These are phyloP conservation scores for Millerozyma acaciae DNA, from an alignment of 805 yeast species.

Conservation along the genomic window DNA sequence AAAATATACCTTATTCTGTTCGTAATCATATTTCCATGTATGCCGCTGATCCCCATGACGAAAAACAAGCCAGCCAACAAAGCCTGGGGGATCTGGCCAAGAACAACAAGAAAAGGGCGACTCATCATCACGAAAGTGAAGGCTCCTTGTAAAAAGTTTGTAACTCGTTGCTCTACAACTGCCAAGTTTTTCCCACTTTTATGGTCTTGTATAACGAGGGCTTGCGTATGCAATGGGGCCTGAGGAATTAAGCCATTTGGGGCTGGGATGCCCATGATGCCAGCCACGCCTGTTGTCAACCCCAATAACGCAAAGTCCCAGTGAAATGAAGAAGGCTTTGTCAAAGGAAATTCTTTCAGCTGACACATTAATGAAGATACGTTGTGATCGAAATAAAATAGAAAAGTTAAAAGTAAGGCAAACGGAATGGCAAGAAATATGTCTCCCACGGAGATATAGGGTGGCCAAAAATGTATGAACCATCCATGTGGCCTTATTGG, in stretches of 20 bases:
- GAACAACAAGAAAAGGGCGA: slow-evolving; percentile 74
- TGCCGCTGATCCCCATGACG: slow-evolving; percentile 85
- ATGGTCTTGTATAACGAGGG: slow-evolving; percentile 57
- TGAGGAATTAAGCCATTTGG: slow-evolving; percentile 97
- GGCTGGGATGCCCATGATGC: slow-evolving; percentile 87
- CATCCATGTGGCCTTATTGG: slow-evolving; percentile 53
- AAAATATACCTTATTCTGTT: slow-evolving; percentile 59
- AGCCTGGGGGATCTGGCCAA: slow-evolving; percentile 87
- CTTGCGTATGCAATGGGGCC: slow-evolving; percentile 88
- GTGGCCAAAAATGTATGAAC: slow-evolving; percentile 75
- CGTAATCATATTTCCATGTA: slow-evolving; percentile 63
- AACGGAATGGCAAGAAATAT: slow-evolving; percentile 91
- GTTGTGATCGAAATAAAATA: slow-evolving; percentile 94
- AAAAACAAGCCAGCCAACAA: slow-evolving; percentile 90
- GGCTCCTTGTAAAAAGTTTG: slow-evolving; percentile 82
- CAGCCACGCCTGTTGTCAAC: slow-evolving; percentile 80
- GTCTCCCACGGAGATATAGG: slow-evolving; percentile 59
- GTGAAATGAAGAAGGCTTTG: slow-evolving; percentile 87
- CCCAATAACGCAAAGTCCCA: slow-evolving; percentile 89
- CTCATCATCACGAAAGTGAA: slow-evolving; percentile 85
- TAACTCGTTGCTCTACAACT: slow-evolving; percentile 86
- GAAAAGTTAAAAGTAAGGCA: slow-evolving; percentile 75
- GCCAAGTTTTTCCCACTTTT: slow-evolving; percentile 35
- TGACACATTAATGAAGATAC: slow-evolving; percentile 93
- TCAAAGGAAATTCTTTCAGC: slow-evolving; percentile 71